Evolutionary conservation across 202 grass and related monocot genomes (phyloP).

Genomic region (Dendrocalamus latiflorus): DNA sequence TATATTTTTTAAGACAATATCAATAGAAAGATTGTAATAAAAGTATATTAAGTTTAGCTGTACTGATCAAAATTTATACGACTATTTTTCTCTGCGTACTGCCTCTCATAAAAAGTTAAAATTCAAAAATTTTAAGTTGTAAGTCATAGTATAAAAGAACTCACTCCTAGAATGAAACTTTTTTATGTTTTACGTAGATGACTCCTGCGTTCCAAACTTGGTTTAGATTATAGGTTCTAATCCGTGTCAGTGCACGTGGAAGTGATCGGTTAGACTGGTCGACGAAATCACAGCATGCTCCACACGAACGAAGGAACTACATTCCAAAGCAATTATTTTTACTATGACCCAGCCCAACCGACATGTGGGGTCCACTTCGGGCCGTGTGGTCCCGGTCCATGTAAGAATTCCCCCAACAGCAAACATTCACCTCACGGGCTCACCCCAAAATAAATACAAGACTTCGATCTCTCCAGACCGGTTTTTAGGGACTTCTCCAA

Average conservation of each 20-base stretch:
- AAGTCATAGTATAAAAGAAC: too few species aligned
- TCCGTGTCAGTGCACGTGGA: neutral
- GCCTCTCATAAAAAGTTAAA: accelerated
- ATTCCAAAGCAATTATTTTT: neutral
- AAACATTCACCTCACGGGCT: constrained; percentile 19
- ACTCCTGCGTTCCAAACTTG: too few species aligned
- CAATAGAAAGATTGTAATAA: too few species aligned
- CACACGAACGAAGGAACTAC: neutral
- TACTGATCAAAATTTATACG: too few species aligned
- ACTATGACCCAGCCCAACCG: neutral
- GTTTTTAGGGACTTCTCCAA: too few species aligned
- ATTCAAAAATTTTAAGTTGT: too few species aligned
- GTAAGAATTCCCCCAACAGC: neutral
- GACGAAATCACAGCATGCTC: neutral
- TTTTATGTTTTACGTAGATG: too few species aligned
- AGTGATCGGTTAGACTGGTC: neutral
- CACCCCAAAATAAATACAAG: too few species aligned
- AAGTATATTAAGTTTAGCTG: accelerated
- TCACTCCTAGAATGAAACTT: too few species aligned
- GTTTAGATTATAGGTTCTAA: neutral
- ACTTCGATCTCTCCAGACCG: too few species aligned
- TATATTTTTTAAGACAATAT: too few species aligned
- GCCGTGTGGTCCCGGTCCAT: constrained; percentile 10
- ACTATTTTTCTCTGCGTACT: too few species aligned
- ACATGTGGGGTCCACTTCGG: neutral